phyloP scores from a whole-genome alignment of 176 grass and related monocot species.

The Saccharum spontaneum region DNA sequence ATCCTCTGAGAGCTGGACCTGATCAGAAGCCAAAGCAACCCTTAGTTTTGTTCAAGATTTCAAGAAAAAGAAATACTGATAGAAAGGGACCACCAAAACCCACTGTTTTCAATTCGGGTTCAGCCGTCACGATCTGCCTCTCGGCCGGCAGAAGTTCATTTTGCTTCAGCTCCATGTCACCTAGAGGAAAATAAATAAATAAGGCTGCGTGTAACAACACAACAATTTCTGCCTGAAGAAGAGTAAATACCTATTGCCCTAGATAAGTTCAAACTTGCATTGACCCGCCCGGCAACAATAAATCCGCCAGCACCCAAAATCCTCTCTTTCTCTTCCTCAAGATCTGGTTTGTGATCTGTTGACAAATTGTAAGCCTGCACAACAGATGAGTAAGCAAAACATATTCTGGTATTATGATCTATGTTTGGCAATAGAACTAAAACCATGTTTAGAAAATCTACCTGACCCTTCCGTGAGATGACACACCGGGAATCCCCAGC shows the following conservation, averaged over 20 bases:
- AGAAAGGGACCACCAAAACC: constrained; percentile 28
- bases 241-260: constrained; percentile 72
- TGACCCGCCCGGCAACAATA: constrained; percentile 79
- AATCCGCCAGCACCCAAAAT: constrained; percentile 82
- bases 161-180: constrained; percentile 91
- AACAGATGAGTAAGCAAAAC: constrained; percentile 20
- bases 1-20: constrained; percentile 87
- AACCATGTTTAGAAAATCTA: constrained; percentile 20
- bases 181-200: constrained; percentile 45
- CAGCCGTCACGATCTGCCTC: constrained; percentile 79
- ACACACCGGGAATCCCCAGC: constrained; percentile 97
- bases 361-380: constrained; percentile 78
- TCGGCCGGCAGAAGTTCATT: constrained; percentile 78
- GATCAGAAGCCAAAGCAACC: constrained; percentile 26
- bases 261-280: constrained; percentile 86
- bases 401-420: constrained; percentile 20
- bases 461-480: constrained; percentile 91
- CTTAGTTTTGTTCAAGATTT: constrained; percentile 14
- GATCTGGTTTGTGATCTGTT: constrained; percentile 95
- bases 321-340: constrained; percentile 75
- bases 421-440: constrained; percentile 17
- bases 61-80: neutral
- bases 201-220: neutral
- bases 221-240: constrained; percentile 2
- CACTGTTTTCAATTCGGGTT: constrained; percentile 88